Evolutionary conservation across 2,329 filamentous ascomycete species (phyloP), one percentile per base, ranked within the genome.

Genomic region (Xylaria digitata): DNA sequence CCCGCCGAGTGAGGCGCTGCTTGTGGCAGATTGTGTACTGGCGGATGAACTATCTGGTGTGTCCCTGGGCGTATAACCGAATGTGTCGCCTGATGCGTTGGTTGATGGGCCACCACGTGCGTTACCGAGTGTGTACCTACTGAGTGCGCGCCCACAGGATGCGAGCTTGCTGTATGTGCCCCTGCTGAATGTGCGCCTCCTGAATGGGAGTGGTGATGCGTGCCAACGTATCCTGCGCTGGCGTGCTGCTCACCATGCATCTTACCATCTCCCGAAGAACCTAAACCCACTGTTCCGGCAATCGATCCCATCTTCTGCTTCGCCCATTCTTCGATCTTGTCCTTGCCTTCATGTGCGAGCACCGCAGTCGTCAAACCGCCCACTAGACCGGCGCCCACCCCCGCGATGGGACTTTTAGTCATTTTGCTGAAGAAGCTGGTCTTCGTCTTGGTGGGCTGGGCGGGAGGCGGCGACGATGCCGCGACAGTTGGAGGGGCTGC

Each of bases 321-420:
- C n/a, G 63, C 62, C 70, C 70, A 71, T 17, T 62, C 61, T 43
- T 57, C 59, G 13, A 71, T 56, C 49, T 70, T 71, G 13, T 62
- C 67, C 63, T 64, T 70, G 3, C 68, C 68, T 6, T 70, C 65
- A 13, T 66, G 37, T 1, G 57, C 63, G 1, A 65, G 40, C 21
- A 56, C 68, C 3, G 55, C 52, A 0, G 60, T 63, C 6, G 68
- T 42, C 15, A 71, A 19, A 4, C 69, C 64, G 1, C 58, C 48
- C 13, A 69, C 66, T 2, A 71, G 21, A 15, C 61, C 64, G 2
- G 55, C 64, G 9, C 67, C 69, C 32, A 64, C 42, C 1, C 63
- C 61, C 0, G 58, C 48, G 1, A 67, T 49, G 26, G 66, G 48
- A 8, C 34, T 62, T n/a, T 70, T 66, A n/a, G 61, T 52, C 53